Evolutionary conservation across 2,329 filamentous ascomycete genomes (phyloP).

Genomic region (Xylariaceae sp.): DNA sequence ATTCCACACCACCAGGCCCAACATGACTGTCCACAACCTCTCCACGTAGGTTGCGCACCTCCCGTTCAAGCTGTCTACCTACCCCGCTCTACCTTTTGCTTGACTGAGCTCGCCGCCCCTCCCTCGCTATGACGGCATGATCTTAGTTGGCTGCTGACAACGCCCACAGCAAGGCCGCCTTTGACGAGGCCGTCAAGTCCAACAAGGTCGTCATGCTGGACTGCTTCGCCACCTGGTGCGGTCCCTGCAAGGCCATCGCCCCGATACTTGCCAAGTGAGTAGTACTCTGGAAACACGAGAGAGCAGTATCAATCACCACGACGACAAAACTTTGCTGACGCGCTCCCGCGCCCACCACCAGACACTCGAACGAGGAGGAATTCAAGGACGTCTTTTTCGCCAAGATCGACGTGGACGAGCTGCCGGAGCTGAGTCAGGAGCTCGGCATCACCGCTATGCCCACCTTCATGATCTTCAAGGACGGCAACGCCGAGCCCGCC

Average conservation of each 20-base stretch:
- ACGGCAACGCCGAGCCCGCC: constrained; percentile 65
- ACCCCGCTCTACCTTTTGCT: constrained; percentile 7
- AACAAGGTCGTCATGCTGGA: constrained; percentile 69
- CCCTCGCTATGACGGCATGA: neutral
- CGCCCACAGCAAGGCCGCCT: constrained; percentile 19
- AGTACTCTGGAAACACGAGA: too few species aligned
- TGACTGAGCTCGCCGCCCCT: too few species aligned
- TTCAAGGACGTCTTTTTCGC: constrained; percentile 63
- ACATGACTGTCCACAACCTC: constrained; percentile 36
- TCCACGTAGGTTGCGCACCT: constrained; percentile 24
- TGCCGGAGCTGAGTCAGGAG: constrained; percentile 66
- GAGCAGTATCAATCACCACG: too few species aligned
- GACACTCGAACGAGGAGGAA: constrained; percentile 49
- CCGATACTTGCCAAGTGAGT: constrained; percentile 62
- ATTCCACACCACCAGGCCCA: constrained; percentile 32
- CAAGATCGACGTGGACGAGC: constrained; percentile 86
- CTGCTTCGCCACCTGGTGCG: constrained; percentile 87
- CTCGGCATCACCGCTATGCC: constrained; percentile 86
- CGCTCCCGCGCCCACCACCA: constrained; percentile 28
- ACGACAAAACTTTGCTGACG: constrained; percentile 4
- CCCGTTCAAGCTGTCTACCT: constrained; percentile 1
- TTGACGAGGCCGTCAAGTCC: constrained; percentile 20
- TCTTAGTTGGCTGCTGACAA: constrained; percentile 5
- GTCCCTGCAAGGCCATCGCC: constrained; percentile 86
- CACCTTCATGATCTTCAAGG: constrained; percentile 79